Conservation (phyloP, 2,329 filamentous ascomycete species). For the Rhynchosporium secalis region DNA sequence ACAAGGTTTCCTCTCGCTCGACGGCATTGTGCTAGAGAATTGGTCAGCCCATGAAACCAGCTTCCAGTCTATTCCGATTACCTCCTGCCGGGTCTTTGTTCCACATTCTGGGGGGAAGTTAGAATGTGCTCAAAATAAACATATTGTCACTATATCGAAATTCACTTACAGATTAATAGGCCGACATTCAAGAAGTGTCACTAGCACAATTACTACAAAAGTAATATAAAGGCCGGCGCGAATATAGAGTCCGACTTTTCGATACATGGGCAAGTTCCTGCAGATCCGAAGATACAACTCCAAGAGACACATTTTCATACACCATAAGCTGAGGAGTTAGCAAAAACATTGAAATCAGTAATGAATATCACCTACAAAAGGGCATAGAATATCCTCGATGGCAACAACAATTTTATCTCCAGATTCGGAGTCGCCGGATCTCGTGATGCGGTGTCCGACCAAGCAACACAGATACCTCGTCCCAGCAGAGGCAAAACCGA, state of each 20-base stretch:
- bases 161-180: constrained; percentile 8
- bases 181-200: constrained; percentile 10
- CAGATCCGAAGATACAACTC: constrained; percentile 15
- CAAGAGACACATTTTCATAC: constrained; percentile 14
- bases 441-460: constrained; percentile 7
- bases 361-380: background rate
- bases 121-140: background rate
- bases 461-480: constrained; percentile 2
- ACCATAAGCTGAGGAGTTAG: constrained; percentile 10
- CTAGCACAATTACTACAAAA: constrained; percentile 3
- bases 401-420: constrained; percentile 4
- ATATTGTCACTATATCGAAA: background rate
- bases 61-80: background rate
- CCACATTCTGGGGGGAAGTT: background rate
- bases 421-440: background rate
- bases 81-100: constrained; percentile 11
- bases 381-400: constrained; percentile 13
- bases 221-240: constrained; percentile 7
- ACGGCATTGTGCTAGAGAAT: constrained; percentile 2
- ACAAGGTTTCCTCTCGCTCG: constrained; percentile 10
- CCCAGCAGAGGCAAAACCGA: constrained; percentile 6
- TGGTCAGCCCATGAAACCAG: background rate
- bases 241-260: constrained; percentile 4
- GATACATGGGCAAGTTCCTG: constrained; percentile 8
- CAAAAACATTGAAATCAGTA: background rate